Conservation (phyloP, 164 flowering plant genomes). For the Houttuynia cordata region DNA sequence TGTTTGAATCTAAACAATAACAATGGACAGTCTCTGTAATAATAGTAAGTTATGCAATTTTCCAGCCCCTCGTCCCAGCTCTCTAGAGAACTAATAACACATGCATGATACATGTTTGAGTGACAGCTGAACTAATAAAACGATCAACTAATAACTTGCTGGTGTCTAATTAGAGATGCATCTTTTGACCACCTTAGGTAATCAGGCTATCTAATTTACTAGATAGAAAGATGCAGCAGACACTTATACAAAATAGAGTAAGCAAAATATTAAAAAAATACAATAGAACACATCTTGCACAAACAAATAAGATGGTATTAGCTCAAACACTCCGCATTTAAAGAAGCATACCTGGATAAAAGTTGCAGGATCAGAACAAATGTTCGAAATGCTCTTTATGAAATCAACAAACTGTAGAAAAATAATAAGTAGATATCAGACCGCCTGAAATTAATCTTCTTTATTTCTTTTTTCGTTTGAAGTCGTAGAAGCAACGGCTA, state of each 20-base stretch:
- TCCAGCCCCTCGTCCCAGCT: too few relatives aligned
- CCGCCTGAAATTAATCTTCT: background rate
- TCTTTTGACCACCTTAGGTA: too few relatives aligned
- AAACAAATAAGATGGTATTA: background rate
- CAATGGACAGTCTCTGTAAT: too few relatives aligned
- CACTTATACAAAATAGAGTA: background rate
- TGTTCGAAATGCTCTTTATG: conserved; percentile 16
- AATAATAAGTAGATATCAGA: background rate
- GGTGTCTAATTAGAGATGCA: too few relatives aligned
- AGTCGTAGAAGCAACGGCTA: background rate
- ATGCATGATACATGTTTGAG: too few relatives aligned
- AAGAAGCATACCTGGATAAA: conserved; percentile 37
- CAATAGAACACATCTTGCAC: background rate
- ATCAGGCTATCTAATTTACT: too few relatives aligned
- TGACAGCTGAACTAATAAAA: too few relatives aligned
- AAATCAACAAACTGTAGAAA: conserved; percentile 19
- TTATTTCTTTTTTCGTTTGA: background rate
- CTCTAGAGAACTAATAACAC: too few relatives aligned
- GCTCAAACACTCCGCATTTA: conserved; percentile 35
- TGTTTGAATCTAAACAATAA: too few relatives aligned
- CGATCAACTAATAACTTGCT: too few relatives aligned
- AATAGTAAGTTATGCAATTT: too few relatives aligned
- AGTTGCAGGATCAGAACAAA: conserved; percentile 24
- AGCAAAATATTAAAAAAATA: conserved; percentile 26
- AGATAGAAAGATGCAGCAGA: too few relatives aligned